Percentiles rank a stretch among this genome's conserved stretches.
Evolutionary conservation across 768 basidiomycete species (phyloP).

Genomic region (Stropharia rugosoannulata): DNA sequence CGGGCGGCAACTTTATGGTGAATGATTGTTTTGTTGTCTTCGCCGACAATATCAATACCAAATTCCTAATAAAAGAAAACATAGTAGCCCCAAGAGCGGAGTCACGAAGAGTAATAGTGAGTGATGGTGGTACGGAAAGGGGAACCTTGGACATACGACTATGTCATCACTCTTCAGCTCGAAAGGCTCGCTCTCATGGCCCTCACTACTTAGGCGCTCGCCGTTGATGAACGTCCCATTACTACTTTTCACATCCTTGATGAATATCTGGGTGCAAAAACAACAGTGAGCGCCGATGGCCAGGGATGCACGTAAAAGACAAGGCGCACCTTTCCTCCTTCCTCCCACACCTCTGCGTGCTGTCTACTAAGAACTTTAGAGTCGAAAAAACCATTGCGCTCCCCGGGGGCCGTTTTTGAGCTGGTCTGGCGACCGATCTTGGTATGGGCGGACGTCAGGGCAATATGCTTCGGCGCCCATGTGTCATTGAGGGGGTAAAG

Average conservation of each 20-base stretch:
- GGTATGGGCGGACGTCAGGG: conserved; percentile 68
- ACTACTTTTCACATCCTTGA: conserved; percentile 97
- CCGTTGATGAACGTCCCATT: conserved; percentile 99
- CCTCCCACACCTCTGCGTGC: conserved; percentile 99
- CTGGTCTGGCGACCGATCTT: conserved; percentile 97
- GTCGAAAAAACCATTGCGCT: conserved; percentile 96
- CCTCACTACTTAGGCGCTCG: conserved; percentile 86
- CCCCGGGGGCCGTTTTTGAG: conserved; percentile 88
- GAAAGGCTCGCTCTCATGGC: conserved; percentile 87
- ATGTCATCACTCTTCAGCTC: conserved; percentile 95
- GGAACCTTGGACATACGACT: conserved; percentile 60
- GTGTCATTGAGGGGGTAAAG: conserved; percentile 94
- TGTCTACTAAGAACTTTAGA: conserved; percentile 90
- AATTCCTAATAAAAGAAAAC: conserved; percentile 68
- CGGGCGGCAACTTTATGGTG: conserved; percentile 99
- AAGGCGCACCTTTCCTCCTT: conserved; percentile 70
- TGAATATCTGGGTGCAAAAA: conserved; percentile 68
- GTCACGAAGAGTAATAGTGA: conserved; percentile 2
- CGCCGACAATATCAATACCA: conserved; percentile 97
- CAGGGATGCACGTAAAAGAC: background rate
- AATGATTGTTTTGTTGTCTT: conserved; percentile 96
- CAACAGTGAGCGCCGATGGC: background rate
- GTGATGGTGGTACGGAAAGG: conserved; percentile 8
- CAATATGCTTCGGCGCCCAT: conserved; percentile 92
- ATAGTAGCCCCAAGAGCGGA: background rate